phyloP scores from a whole-genome alignment of 2,329 filamentous ascomycete species.

The Phyllosticta citribraziliensis region DNA sequence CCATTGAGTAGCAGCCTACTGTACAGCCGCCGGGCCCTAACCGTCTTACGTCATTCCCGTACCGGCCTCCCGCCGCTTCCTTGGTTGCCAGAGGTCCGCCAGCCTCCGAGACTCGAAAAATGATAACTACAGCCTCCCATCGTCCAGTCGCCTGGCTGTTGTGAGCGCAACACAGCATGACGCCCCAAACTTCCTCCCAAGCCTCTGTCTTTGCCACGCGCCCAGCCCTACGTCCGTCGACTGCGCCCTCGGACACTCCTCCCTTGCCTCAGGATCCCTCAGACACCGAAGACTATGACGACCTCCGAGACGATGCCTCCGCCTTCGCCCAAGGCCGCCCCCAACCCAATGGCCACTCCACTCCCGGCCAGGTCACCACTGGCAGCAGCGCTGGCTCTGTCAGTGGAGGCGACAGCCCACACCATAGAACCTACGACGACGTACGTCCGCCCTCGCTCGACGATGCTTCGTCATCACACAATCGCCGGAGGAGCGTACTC shows the following conservation, averaged over 20 bases:
- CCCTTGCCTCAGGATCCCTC: conserved; percentile 8
- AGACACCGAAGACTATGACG: conserved; percentile 34
- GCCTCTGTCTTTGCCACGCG: background rate
- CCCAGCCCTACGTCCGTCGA: background rate
- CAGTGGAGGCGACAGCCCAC: conserved; percentile 1
- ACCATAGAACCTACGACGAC: conserved; percentile 2
- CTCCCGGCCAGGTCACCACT: conserved; percentile 14
- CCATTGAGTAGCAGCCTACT: background rate
- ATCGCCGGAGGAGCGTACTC: conserved; percentile 33
- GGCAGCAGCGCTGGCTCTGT: conserved; percentile 13
- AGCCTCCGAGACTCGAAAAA: background rate
- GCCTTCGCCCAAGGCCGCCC: conserved; percentile 25
- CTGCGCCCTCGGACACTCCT: background rate
- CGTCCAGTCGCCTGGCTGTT: background rate
- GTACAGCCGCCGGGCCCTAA: background rate
- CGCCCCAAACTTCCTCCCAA: background rate
- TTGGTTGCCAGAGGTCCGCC: background rate
- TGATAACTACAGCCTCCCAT: background rate
- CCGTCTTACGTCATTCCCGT: background rate
- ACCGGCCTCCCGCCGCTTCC: too few relatives aligned
- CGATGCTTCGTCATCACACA: conserved; percentile 2
- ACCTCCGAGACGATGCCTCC: conserved; percentile 27
- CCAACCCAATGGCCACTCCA: conserved; percentile 19
- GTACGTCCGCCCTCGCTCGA: conserved; percentile 1
- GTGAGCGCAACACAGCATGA: background rate